Evolutionary conservation across 163 green algal genomes (phyloP).

Genomic region (Chlamydomonas reinhardtii): DNA sequence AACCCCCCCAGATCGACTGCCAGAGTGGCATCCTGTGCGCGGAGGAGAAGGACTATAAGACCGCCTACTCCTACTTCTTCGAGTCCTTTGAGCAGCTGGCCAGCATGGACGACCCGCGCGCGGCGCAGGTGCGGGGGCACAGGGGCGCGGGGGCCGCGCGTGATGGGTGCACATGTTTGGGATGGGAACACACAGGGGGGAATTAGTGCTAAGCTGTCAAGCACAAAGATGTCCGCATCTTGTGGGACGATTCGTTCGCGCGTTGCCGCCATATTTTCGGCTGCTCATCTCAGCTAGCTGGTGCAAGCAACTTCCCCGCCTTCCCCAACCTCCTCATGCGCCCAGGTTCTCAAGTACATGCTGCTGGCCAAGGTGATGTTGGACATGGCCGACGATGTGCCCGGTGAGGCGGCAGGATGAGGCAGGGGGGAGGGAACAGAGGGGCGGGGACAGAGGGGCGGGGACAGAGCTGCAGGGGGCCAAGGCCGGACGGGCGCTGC

Average conservation of each 20-base stretch:
- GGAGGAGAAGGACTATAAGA: conserved; percentile 99
- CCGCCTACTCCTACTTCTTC: conserved; percentile 98
- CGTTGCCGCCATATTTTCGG: too few relatives aligned
- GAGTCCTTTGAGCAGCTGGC: conserved; percentile 94
- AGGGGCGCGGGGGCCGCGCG: neutral
- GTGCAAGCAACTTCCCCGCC: too few relatives aligned
- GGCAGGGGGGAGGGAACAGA: neutral
- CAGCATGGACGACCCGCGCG: conserved; percentile 87
- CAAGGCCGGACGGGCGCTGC: neutral
- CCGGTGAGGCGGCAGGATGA: conserved; percentile 8
- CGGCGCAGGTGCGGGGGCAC: conserved; percentile 49
- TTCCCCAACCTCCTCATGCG: too few relatives aligned
- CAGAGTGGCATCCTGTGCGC: conserved; percentile 95
- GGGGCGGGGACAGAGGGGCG: neutral
- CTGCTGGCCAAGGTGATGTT: conserved; percentile 98
- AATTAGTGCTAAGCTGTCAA: too few relatives aligned
- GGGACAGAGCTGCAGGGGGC: neutral
- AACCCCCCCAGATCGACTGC: conserved; percentile 88
- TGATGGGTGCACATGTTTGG: too few relatives aligned
- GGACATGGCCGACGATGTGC: conserved; percentile 81
- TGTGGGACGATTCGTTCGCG: too few relatives aligned
- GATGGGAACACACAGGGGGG: too few relatives aligned
- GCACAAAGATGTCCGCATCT: too few relatives aligned
- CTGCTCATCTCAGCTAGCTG: too few relatives aligned
- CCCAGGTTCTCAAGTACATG: conserved; percentile 97